phyloP scores from a whole-genome alignment of 129 eudicot genomes.

The Scalesia atractyloides region DNA sequence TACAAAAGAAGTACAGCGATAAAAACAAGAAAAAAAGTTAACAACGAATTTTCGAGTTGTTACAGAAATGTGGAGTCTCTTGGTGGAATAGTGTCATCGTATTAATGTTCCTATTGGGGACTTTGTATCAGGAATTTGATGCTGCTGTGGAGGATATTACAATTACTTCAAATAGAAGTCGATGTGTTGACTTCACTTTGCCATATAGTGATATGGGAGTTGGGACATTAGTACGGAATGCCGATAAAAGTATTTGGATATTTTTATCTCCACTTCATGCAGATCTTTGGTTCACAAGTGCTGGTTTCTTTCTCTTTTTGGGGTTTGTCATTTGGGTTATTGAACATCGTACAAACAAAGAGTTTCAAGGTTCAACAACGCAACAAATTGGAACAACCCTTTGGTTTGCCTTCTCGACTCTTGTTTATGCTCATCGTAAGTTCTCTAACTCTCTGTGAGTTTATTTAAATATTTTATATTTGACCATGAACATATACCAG shows the following conservation, averaged over 20 bases:
- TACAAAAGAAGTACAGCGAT: too few species aligned
- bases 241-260: constrained; percentile 34
- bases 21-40: too few species aligned
- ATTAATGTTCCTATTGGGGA: not conserved
- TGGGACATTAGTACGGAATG: constrained; percentile 30
- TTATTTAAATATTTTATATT: too few species aligned
- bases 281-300: constrained; percentile 40
- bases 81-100: too few species aligned
- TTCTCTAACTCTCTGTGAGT: not conserved
- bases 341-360: constrained; percentile 36
- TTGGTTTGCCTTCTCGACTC: constrained; percentile 45
- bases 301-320: constrained; percentile 27
- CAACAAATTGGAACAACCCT: constrained; percentile 41
- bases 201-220: constrained; percentile 42
- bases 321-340: constrained; percentile 46
- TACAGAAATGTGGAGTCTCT: too few species aligned
- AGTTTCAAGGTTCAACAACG: constrained; percentile 29
- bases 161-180: constrained; percentile 40
- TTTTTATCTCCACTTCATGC: constrained; percentile 43
- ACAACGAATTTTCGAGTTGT: too few species aligned
- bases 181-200: constrained; percentile 51
- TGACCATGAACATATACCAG: too few species aligned
- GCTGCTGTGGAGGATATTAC: constrained; percentile 55
- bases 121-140: constrained; percentile 39
- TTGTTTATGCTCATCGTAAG: constrained; percentile 45